Evolutionary conservation across 441 rosid genomes (phyloP).

Genomic region (Erysimum cheiri): DNA sequence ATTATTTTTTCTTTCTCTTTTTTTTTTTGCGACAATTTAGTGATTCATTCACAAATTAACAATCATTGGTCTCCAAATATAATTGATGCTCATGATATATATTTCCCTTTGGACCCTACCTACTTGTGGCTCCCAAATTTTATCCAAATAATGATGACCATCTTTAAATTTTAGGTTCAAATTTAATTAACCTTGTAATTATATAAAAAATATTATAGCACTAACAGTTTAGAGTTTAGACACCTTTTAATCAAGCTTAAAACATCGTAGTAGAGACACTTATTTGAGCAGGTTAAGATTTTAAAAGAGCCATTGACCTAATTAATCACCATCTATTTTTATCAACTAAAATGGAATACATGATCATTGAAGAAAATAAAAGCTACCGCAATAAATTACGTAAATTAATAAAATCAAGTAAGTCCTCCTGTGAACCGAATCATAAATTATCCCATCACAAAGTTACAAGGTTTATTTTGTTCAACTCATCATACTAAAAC

Average conservation of each 20-base stretch:
- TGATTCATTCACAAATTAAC: slow-evolving; percentile 26
- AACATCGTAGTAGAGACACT: too few relatives aligned
- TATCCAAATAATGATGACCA: slow-evolving; percentile 18
- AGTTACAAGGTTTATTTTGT: neutral
- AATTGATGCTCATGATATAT: slow-evolving; percentile 36
- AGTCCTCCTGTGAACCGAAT: neutral
- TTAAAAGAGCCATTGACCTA: too few relatives aligned
- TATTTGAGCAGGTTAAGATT: too few relatives aligned
- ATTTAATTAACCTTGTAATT: neutral
- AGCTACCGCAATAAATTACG: too few relatives aligned
- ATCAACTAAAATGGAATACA: too few relatives aligned
- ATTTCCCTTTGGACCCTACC: slow-evolving; percentile 39
- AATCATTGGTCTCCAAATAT: slow-evolving; percentile 38
- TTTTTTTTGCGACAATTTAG: neutral
- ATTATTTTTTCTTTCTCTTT: too few relatives aligned
- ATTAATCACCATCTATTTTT: too few relatives aligned
- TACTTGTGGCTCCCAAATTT: slow-evolving; percentile 32
- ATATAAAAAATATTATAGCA: neutral
- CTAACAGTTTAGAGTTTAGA: slow-evolving; percentile 14
- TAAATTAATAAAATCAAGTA: neutral
- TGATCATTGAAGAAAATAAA: too few relatives aligned
- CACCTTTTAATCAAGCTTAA: neutral
- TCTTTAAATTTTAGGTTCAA: neutral
- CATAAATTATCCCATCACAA: neutral
- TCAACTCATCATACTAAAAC: neutral